Evolutionary conservation across 2,329 filamentous ascomycete species (phyloP).

Genomic region (Aciculosporium take): DNA sequence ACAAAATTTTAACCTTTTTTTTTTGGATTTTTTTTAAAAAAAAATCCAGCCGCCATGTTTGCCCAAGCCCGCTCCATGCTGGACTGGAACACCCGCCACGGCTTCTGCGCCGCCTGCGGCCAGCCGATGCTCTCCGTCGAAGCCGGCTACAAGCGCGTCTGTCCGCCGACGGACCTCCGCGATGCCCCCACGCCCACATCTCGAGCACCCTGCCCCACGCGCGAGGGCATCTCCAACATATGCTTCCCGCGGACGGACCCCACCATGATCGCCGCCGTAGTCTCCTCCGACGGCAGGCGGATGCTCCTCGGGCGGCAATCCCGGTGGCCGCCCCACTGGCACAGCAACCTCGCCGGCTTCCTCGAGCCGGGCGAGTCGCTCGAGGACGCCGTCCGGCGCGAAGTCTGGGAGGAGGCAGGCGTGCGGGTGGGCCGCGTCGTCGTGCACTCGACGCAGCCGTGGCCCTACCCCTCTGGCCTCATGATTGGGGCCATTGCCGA

Average conservation of each 20-base stretch:
- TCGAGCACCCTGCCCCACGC: constrained; percentile 48
- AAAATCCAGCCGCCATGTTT: constrained; percentile 63
- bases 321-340: constrained; percentile 74
- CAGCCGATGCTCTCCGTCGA: constrained; percentile 66
- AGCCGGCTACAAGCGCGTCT: constrained; percentile 67
- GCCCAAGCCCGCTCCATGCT: constrained; percentile 76
- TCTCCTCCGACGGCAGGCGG: constrained; percentile 63
- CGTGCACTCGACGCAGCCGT: constrained; percentile 72
- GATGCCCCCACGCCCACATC: too few species aligned
- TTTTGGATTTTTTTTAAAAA: not conserved
- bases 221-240: constrained; percentile 77
- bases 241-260: constrained; percentile 87
- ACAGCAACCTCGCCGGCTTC: constrained; percentile 77
- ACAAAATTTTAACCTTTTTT: too few species aligned
- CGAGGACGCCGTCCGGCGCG: constrained; percentile 68
- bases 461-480: constrained; percentile 72
- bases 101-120: constrained; percentile 83
- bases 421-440: constrained; percentile 64
- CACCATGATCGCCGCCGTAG: constrained; percentile 86
- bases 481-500: constrained; percentile 87
- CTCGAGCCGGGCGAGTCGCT: constrained; percentile 75
- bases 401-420: constrained; percentile 78
- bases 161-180: constrained; percentile 53
- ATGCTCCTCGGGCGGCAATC: constrained; percentile 75
- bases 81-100: constrained; percentile 90